A percentile compares a stretch with the other conserved stretches of the same genome.
phyloP scores from a whole-genome alignment of 768 basidiomycete species.

The Panaeolus papilionaceus region DNA sequence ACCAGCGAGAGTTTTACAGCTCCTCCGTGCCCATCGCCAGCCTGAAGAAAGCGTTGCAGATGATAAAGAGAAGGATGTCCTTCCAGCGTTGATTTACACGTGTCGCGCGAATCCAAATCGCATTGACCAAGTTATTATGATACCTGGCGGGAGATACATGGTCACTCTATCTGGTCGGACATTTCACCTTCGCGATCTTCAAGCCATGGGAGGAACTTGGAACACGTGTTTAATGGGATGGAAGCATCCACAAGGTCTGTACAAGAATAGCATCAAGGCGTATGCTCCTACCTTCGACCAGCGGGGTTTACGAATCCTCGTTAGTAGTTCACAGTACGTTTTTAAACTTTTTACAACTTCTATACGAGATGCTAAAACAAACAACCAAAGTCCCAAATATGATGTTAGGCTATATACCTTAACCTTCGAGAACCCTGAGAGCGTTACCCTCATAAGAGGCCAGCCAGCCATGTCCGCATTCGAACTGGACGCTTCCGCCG shows the following conservation, averaged over 20 bases:
- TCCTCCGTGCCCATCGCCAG: neutral
- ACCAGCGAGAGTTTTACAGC: neutral
- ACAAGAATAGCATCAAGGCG: neutral
- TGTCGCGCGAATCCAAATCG: neutral
- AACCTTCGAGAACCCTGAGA: no score
- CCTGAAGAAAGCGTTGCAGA: neutral
- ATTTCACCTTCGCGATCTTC: no score
- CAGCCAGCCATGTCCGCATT: no score
- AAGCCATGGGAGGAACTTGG: neutral
- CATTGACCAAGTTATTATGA: neutral
- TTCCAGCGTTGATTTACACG: no score
- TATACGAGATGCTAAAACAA: no score
- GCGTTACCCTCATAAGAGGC: no score
- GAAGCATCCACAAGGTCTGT: neutral
- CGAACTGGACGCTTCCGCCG: no score
- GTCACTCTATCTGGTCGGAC: neutral
- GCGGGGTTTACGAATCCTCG: neutral
- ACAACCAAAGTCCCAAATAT: no score
- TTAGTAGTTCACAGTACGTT: neutral
- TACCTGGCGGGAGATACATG: conserved; percentile 9
- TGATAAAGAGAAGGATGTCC: no score
- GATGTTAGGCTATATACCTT: no score
- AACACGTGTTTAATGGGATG: neutral
- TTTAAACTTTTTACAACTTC: neutral
- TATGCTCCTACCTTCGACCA: neutral